Evolutionary conservation across 345 rosid species (phyloP), one percentile per base, ranked within the genome.

Genomic region (Erodium maritimum): DNA sequence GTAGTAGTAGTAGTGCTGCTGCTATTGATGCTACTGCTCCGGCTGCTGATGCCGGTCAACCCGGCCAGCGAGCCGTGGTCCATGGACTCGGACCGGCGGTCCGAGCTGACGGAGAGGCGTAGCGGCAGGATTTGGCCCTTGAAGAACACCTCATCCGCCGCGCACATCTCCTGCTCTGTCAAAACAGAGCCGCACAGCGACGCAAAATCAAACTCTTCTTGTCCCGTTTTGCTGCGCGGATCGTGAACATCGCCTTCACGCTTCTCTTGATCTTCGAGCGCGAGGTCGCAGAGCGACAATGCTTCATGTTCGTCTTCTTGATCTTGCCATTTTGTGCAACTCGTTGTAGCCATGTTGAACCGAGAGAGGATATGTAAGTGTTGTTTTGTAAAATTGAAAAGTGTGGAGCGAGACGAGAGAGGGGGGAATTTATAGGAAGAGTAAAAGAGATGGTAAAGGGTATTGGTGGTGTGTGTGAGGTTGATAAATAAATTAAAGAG

Each of bases 71-170:
- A 66, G 29, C 65, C 54, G 21, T 21, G 25, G 21, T 66, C 70
- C 70, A 66, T 20, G 5, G 65, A 60, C 29, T 66, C 70, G 14
- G 60, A 54, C 50, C 64, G 55, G 25, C 57, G 19, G 55, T 46
- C 22, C 70, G 4, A 55, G 63, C 59, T 25, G 51, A 55, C 20
- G 13, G 60, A 66, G 59, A 18, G 60, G 55, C 60, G 60, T 4
- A 54, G 64, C 23, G 70, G 70, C 60, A 66, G 64, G 55, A 66
- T 60, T 29, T 48, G 64, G 4, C 70, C 70, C 25, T 66, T 60
- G 64, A 50, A 66, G 60, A 66, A 66, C 55, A 66, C 64, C 59
- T 66, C 65, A 19, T 66, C 70, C 5, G 70, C 70, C 23, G 70
- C 60, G 50, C 70, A 60, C 70, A 66, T 66, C 3, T 50, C 59